Conservation (phyloP, 1,284 basidiomycete genomes). For the Paramarasmius palmivorus region DNA sequence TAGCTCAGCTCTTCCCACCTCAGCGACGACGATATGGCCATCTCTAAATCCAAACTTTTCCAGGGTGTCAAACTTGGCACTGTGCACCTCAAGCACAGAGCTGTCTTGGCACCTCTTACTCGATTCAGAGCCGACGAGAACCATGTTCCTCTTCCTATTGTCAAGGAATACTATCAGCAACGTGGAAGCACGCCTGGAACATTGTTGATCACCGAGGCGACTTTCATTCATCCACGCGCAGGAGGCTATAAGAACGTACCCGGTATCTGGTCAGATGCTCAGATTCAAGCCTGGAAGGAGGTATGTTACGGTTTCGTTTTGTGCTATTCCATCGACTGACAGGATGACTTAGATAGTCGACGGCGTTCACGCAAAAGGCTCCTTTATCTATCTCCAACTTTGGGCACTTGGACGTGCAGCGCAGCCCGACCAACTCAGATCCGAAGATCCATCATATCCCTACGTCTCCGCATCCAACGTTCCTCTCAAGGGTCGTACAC, state of each 20-base stretch:
- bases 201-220: constrained; percentile 38
- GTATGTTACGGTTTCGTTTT: constrained; percentile 18
- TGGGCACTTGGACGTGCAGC: constrained; percentile 46
- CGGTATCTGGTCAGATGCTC: constrained; percentile 35
- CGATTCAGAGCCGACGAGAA: constrained; percentile 20
- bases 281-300: constrained; percentile 40
- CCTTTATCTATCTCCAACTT: constrained; percentile 45
- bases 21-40: too few relatives aligned
- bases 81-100: constrained; percentile 24
- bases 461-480: constrained; percentile 19
- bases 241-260: constrained; percentile 30
- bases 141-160: constrained; percentile 27
- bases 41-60: constrained; percentile 20
- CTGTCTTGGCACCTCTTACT: constrained; percentile 29
- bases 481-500: constrained; percentile 7
- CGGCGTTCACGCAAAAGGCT: constrained; percentile 40
- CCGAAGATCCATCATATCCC: constrained; percentile 19
- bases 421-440: constrained; percentile 25
- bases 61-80: constrained; percentile 24
- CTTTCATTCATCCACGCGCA: constrained; percentile 30
- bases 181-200: constrained; percentile 33
- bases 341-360: constrained; percentile 25
- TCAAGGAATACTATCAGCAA: constrained; percentile 36
- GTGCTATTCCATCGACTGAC: too few relatives aligned
- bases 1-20: too few relatives aligned